These are phyloP conservation scores for Peltaster fructicola DNA, from an alignment of 2,329 filamentous ascomycete species.

Conservation along the genomic window DNA sequence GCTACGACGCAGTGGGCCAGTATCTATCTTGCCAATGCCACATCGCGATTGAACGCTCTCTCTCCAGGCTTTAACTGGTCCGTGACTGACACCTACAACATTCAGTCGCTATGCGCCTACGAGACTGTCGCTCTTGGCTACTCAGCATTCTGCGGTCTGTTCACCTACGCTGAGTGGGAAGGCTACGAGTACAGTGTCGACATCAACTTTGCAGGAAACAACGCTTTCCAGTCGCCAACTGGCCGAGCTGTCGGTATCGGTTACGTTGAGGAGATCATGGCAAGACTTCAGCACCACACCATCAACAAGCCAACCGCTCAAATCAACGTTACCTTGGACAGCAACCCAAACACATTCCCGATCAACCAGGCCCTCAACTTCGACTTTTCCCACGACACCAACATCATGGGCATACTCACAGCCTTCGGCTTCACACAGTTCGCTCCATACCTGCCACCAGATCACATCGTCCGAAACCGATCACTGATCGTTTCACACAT, in stretches of 20 bases:
- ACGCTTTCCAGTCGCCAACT: slow-evolving; percentile 45
- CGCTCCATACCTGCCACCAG: slow-evolving; percentile 37
- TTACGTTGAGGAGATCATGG: slow-evolving; percentile 55
- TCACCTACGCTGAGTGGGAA: slow-evolving; percentile 58
- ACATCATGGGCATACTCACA: slow-evolving; percentile 42
- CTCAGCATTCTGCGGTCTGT: slow-evolving; percentile 56
- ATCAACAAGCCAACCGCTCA: slow-evolving; percentile 25
- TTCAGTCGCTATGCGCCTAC: slow-evolving; percentile 58
- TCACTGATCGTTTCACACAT: slow-evolving; percentile 49
- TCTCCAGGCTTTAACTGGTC: slow-evolving; percentile 39
- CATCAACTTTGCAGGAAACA: slow-evolving; percentile 41
- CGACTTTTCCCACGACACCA: slow-evolving; percentile 61
- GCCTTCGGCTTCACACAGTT: slow-evolving; percentile 61
- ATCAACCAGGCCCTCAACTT: slow-evolving; percentile 57
- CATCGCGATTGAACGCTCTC: slow-evolving; percentile 36
- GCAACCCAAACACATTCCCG: slow-evolving; percentile 51
- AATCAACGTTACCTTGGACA: slow-evolving; percentile 52
- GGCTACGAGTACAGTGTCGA: slow-evolving; percentile 56
- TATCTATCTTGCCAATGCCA: slow-evolving; percentile 49
- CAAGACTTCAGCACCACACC: slow-evolving; percentile 46
- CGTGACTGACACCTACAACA: slow-evolving; percentile 43
- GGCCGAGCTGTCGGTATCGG: slow-evolving; percentile 57
- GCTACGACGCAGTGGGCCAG: slow-evolving; percentile 42
- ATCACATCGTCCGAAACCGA: slow-evolving; percentile 35
- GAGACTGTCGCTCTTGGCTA: slow-evolving; percentile 63